Evolutionary conservation across 805 yeast species (phyloP).

Genomic region (Candida sakaeoensis): DNA sequence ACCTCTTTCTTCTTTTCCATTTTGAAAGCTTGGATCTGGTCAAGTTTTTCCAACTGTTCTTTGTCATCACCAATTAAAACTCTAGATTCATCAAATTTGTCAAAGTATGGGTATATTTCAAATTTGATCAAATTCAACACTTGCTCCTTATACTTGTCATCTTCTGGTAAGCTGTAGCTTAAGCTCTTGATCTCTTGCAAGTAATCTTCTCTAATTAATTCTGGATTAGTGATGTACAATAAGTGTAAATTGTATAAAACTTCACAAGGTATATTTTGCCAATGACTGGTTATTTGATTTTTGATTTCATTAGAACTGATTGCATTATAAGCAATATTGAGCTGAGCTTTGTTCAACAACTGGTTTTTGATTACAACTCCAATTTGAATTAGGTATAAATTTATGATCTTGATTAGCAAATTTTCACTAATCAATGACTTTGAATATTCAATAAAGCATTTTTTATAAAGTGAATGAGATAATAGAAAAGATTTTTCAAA

Average conservation of each 20-base stretch:
- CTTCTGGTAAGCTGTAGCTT: constrained; percentile 7
- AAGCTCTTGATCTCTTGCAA: constrained; percentile 10
- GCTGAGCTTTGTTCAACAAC: background rate
- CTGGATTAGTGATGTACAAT: constrained; percentile 24
- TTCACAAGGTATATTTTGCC: constrained; percentile 26
- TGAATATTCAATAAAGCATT: constrained; percentile 17
- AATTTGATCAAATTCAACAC: constrained; percentile 31
- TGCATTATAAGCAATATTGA: constrained; percentile 5
- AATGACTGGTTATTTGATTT: constrained; percentile 2
- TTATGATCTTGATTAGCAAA: constrained; percentile 30
- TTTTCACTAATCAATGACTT: constrained; percentile 24
- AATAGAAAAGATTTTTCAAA: constrained; percentile 30
- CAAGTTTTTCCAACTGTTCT: constrained; percentile 12
- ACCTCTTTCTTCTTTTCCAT: constrained; percentile 3
- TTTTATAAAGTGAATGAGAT: constrained; percentile 19
- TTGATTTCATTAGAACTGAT: constrained; percentile 8
- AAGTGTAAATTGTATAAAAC: constrained; percentile 30
- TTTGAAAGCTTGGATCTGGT: constrained; percentile 10
- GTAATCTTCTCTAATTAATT: constrained; percentile 11
- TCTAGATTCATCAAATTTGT: constrained; percentile 25
- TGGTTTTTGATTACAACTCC: constrained; percentile 19
- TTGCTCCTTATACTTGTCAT: constrained; percentile 19
- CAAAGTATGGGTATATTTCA: constrained; percentile 31
- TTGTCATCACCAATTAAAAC: constrained; percentile 18
- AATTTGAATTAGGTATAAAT: constrained; percentile 32